phyloP scores from a whole-genome alignment of 2,329 filamentous ascomycete species.

The Aspergillus carbonarius region DNA sequence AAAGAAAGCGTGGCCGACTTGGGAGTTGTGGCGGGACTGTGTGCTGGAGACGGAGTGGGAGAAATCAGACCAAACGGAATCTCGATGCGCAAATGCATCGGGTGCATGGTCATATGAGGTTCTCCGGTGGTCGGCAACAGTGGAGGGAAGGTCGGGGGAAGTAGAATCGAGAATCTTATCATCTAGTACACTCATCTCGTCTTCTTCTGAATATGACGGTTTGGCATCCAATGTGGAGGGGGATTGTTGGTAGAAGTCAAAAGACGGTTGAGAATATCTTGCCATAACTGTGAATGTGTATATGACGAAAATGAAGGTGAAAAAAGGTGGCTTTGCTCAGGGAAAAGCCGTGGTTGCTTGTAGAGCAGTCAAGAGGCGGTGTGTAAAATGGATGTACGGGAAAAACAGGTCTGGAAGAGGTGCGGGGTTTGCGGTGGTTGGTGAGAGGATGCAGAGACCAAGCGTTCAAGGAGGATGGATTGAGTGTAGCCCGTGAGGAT shows the following conservation, averaged over 20 bases:
- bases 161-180: constrained; percentile 52
- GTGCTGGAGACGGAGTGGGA: constrained; percentile 43
- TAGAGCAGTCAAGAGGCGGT: constrained; percentile 22
- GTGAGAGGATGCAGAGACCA: constrained; percentile 1
- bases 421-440: constrained; percentile 19
- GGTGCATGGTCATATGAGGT: constrained; percentile 49
- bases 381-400: constrained; percentile 19
- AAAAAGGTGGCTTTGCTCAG: constrained; percentile 6
- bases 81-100: constrained; percentile 54
- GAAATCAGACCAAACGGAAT: constrained; percentile 52
- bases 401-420: constrained; percentile 9
- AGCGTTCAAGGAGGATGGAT: background rate
- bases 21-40: constrained; percentile 42
- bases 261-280: constrained; percentile 45
- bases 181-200: constrained; percentile 54
- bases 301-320: constrained; percentile 17
- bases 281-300: constrained; percentile 38
- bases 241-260: constrained; percentile 46
- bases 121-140: constrained; percentile 44
- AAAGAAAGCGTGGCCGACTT: constrained; percentile 50
- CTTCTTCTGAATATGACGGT: constrained; percentile 45
- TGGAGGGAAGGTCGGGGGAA: constrained; percentile 50
- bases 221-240: constrained; percentile 45
- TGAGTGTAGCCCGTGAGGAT: constrained; percentile 5
- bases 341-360: constrained; percentile 6